Percentiles rank a stretch among this genome's conserved stretches.
Evolutionary conservation across 2,329 filamentous ascomycete species (phyloP).

Genomic region (Fusarium sp.): DNA sequence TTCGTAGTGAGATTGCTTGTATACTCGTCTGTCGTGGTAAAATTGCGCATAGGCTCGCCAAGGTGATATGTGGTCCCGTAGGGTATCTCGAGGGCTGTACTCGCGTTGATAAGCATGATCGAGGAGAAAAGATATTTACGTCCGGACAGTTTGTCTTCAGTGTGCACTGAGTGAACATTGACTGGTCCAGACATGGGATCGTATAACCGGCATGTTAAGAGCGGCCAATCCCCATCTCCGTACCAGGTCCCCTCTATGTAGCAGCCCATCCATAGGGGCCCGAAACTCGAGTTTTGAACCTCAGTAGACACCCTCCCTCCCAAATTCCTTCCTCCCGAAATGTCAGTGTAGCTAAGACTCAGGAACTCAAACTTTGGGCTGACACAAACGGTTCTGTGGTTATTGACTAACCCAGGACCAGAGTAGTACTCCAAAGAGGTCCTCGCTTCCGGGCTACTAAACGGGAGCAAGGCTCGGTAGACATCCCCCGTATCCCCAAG

Average conservation of each 20-base stretch:
- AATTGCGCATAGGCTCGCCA: background rate
- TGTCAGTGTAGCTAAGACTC: background rate
- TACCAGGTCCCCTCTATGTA: background rate
- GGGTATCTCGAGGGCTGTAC: background rate
- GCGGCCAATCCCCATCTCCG: background rate
- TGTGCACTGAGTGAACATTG: background rate
- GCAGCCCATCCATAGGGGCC: background rate
- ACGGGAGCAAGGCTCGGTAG: background rate
- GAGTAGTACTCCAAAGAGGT: background rate
- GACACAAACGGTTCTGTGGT: background rate
- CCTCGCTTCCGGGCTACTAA: background rate
- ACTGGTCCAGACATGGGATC: background rate
- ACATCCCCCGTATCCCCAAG: background rate
- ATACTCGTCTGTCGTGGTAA: background rate
- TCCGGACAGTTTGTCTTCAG: background rate
- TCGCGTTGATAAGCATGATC: background rate
- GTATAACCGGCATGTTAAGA: background rate
- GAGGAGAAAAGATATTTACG: background rate
- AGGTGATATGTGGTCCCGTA: accelerated
- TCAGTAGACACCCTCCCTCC: background rate
- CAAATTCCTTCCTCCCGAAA: background rate
- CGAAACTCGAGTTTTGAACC: background rate
- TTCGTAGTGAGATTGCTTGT: background rate
- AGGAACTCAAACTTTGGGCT: background rate
- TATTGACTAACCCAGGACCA: background rate